Conservation (phyloP, 1,284 basidiomycete species). For the Amylostereum areolatum region DNA sequence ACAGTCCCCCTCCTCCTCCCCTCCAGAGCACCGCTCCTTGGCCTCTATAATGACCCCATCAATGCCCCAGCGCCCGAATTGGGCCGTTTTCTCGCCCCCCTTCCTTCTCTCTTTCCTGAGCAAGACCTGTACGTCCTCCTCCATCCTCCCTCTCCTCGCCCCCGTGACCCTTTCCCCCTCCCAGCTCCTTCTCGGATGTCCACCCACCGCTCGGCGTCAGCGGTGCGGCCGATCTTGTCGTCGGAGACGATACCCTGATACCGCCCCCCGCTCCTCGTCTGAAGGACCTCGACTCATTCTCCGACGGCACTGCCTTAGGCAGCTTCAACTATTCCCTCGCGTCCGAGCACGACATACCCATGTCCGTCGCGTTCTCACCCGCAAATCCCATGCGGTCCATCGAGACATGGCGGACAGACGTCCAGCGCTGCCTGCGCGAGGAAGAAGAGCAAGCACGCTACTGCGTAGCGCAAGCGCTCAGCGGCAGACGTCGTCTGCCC, state of each 20-base stretch:
- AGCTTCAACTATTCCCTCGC: conserved; percentile 39
- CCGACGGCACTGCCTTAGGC: conserved; percentile 43
- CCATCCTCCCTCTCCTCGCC: no score
- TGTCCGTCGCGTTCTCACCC: conserved; percentile 27
- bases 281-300: conserved; percentile 49
- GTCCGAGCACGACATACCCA: conserved; percentile 18
- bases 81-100: no score
- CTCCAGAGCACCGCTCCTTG: no score
- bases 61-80: no score
- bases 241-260: conserved; percentile 3
- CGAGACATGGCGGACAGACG: conserved; percentile 15
- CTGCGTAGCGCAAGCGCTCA: neutral
- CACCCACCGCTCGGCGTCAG: neutral
- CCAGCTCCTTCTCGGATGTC: neutral
- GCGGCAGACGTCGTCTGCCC: neutral
- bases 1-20: no score
- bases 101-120: no score
- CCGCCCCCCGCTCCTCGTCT: conserved; percentile 32
- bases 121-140: no score
- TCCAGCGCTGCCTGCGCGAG: conserved; percentile 7
- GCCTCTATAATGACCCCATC: no score
- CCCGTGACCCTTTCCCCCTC: neutral
- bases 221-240: conserved; percentile 1
- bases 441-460: neutral
- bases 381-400: conserved; percentile 15